phyloP scores from a whole-genome alignment of 1,284 basidiomycete species.

The Inonotus hispidus region DNA sequence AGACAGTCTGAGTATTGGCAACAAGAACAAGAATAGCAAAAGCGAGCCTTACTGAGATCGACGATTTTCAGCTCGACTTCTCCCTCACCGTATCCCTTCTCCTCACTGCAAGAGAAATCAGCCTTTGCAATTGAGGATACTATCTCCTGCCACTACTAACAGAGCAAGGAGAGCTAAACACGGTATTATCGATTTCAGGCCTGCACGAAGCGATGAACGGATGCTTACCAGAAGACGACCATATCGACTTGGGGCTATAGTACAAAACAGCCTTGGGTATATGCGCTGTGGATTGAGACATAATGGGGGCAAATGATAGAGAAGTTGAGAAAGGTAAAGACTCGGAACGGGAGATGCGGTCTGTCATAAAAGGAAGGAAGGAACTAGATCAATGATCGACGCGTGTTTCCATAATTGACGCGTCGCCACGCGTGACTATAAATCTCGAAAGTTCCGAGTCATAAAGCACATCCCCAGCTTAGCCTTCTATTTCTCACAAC shows the following conservation, averaged over 20 bases:
- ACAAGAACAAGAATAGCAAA: neutral
- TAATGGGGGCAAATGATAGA: constrained; percentile 15
- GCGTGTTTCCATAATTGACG: neutral
- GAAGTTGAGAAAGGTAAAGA: constrained; percentile 12
- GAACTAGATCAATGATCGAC: constrained; percentile 1
- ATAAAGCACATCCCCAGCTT: neutral
- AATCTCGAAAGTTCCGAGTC: constrained; percentile 11
- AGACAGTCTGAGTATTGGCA: neutral
- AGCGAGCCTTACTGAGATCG: constrained; percentile 44
- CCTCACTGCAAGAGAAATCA: constrained; percentile 39
- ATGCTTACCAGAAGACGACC: constrained; percentile 55
- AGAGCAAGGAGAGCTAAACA: constrained; percentile 23
- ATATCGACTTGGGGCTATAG: constrained; percentile 49
- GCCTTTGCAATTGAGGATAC: constrained; percentile 10
- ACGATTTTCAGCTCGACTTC: constrained; percentile 61
- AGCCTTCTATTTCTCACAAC: neutral
- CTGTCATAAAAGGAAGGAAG: neutral
- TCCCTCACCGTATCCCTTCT: constrained; percentile 69
- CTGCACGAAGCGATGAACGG: neutral
- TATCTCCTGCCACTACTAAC: constrained; percentile 19
- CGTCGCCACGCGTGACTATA: neutral
- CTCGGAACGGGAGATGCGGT: neutral
- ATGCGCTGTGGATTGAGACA: constrained; percentile 6
- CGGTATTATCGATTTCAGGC: neutral
- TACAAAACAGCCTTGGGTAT: constrained; percentile 58